phyloP scores from a whole-genome alignment of 192 early-diverging fungal genomes.

The Phycomyces nitens region DNA sequence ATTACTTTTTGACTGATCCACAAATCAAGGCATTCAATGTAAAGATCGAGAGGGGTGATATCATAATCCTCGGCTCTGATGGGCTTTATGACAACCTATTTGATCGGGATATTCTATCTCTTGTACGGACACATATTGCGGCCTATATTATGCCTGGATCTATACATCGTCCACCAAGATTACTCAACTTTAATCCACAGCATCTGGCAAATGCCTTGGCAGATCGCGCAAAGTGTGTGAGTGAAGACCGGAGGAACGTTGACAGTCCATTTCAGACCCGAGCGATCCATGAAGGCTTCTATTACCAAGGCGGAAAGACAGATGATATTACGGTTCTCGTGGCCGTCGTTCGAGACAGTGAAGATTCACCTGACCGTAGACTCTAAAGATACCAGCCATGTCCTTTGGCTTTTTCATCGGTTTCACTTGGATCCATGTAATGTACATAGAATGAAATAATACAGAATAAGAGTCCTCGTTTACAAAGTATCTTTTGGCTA shows the following conservation, averaged over 20 bases:
- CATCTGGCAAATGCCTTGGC: constrained; percentile 78
- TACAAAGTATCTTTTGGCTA: no score
- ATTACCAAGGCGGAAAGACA: constrained; percentile 81
- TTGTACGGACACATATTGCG: constrained; percentile 1
- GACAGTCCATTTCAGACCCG: constrained; percentile 87
- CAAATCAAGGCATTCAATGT: constrained; percentile 54
- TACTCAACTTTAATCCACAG: constrained; percentile 58
- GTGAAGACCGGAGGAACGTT: constrained; percentile 71
- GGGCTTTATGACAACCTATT: constrained; percentile 98
- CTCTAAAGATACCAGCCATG: background rate
- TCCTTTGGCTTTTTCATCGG: no score
- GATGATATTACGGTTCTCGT: constrained; percentile 94
- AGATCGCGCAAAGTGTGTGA: constrained; percentile 67
- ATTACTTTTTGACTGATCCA: background rate
- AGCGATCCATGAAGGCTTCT: constrained; percentile 86
- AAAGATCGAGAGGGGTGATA: constrained; percentile 87
- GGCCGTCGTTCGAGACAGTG: constrained; percentile 63
- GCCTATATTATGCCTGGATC: constrained; percentile 11
- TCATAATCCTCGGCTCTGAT: constrained; percentile 92
- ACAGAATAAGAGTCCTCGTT: no score
- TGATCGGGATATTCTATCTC: constrained; percentile 87
- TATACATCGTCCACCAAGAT: constrained; percentile 12
- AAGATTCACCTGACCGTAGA: constrained; percentile 15
- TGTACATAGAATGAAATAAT: no score
- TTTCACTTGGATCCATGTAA: no score